phyloP scores from a whole-genome alignment of 2,329 filamentous ascomycete species.

The Fusarium circinatum region DNA sequence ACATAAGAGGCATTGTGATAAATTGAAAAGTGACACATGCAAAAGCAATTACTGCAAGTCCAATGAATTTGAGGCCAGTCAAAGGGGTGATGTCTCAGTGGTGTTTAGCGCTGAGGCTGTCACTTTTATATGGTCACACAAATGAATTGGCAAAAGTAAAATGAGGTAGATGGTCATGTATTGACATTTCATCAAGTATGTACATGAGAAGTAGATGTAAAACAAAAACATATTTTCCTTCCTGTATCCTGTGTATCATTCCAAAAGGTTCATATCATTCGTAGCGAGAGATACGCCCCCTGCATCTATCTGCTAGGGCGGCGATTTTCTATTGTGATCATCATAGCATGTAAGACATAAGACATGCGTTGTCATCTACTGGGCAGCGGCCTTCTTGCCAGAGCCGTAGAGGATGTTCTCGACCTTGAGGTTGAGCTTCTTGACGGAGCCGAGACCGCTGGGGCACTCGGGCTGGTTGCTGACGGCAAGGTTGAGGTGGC shows the following conservation, averaged over 20 bases:
- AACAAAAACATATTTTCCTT: constrained; percentile 26
- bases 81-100: constrained; percentile 5
- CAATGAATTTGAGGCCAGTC: neutral
- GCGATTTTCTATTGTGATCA: constrained; percentile 40
- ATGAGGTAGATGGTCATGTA: constrained; percentile 10
- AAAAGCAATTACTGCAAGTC: neutral
- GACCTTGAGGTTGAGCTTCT: constrained; percentile 50
- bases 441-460: constrained; percentile 52
- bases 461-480: constrained; percentile 64
- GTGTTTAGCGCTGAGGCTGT: neutral
- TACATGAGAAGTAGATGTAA: constrained; percentile 36
- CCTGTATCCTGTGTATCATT: constrained; percentile 40
- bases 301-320: constrained; percentile 28
- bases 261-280: constrained; percentile 35
- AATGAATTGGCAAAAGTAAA: neutral
- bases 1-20: constrained; percentile 7
- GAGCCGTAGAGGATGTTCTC: constrained; percentile 64
- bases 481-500: constrained; percentile 57
- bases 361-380: constrained; percentile 9
- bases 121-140: neutral
- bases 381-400: constrained; percentile 50
- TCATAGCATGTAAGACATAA: constrained; percentile 28
- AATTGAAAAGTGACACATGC: neutral
- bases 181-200: constrained; percentile 26
- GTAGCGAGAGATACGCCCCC: constrained; percentile 34